Evolutionary conservation across 257 asterid species (phyloP).

Genomic region (Nicotiana undulata): DNA sequence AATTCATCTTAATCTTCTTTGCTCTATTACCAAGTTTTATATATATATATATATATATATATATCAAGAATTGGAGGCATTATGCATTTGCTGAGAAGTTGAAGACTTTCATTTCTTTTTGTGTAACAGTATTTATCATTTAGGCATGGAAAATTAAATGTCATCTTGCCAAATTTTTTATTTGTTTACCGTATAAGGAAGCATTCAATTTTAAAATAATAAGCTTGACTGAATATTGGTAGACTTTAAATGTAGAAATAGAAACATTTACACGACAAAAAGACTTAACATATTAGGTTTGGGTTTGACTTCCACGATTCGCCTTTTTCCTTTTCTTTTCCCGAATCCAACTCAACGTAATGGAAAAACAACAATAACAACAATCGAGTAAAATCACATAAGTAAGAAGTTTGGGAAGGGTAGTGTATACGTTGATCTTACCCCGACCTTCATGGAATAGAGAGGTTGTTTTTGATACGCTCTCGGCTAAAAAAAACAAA

Average conservation of each 20-base stretch:
- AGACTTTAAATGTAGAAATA: neutral
- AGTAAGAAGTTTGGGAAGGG: no score
- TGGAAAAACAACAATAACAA: no score
- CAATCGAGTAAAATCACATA: no score
- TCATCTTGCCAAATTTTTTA: neutral
- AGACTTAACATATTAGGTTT: neutral
- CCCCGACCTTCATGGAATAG: no score
- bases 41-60: neutral
- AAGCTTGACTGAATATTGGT: no score
- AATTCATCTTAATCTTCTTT: neutral
- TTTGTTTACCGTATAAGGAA: neutral
- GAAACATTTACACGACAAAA: neutral
- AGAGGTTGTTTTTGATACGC: no score
- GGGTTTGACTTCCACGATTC: no score
- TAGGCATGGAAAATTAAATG: neutral
- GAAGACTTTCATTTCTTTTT: neutral
- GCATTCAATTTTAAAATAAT: no score
- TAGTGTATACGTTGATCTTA: no score
- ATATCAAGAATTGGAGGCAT: neutral
- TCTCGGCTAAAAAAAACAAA: no score
- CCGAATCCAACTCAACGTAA: no score
- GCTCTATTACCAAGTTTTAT: neutral
- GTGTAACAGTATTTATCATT: neutral
- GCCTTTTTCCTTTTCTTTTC: no score
- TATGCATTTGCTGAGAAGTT: neutral